Base-by-base conservation (phyloP, 345 rosid genomes). In the Rhodomyrtus tomentosa region DNA sequence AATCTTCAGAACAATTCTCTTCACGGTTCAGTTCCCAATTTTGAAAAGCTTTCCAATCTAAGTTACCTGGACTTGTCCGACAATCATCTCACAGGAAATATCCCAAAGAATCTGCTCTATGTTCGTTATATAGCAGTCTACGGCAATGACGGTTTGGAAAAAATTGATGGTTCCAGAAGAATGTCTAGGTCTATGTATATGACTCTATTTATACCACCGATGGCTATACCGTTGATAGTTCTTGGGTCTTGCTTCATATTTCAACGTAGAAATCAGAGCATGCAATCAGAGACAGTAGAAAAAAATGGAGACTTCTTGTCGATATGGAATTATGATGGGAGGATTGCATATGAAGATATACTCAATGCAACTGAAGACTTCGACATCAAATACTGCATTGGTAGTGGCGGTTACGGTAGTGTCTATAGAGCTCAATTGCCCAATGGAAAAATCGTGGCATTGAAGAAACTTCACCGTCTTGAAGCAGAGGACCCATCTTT, bases 371-470 rank as follows among this genome's bases (percentile, higher is more conserved):
- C 88, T 3, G 56, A 83, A 32, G 56, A 85, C 11, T 87, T 88
- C 36, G 80, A 87, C 45, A 48, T 76, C 81, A 62, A 48, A 49
- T 86, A 74, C 68, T 89, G 88, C 82, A 89, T 89, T 10, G 88
- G 90, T 6, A 74, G 5, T 4, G 89, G 88, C 29, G 86, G 87
- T 36, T 86, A 74, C 0, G 90, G 87, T 14, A 91, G 81, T 21
- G 89, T 89, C 6, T 91, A 85, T 83, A 89, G 54, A 82, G 90
- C 88, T 1, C 81, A 36, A 13, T 55, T 86, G 49, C 42, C 85
- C 0, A 58, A 51, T 8, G 86, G 81, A 5, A 80, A 82, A 55
- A 50, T 85, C 0, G 11, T 87, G 15, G 89, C 89, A 1, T 80
- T 87, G 48, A 85, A 87, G 74, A 87, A 87, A 80, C 89, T 87